phyloP scores from a whole-genome alignment of 257 asterid species.

The Schizonepeta tenuifolia region DNA sequence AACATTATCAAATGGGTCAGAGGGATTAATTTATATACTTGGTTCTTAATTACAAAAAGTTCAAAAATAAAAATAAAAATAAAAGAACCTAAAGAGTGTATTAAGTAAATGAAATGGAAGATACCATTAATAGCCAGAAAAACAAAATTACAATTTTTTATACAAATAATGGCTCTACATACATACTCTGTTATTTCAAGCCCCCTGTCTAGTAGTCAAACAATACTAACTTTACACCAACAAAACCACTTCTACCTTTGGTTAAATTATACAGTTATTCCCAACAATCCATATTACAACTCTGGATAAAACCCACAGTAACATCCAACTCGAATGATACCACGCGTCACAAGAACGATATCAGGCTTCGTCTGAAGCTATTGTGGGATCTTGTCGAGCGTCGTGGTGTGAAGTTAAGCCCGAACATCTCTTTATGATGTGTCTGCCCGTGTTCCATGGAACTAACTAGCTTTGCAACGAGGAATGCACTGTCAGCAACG shows the following conservation, averaged over 20 bases:
- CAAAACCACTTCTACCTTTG: constrained; percentile 20
- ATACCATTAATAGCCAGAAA: neutral
- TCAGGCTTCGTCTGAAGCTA: constrained; percentile 66
- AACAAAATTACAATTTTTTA: neutral
- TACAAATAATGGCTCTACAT: constrained; percentile 21
- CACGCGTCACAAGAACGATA: constrained; percentile 47
- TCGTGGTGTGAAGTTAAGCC: constrained; percentile 75
- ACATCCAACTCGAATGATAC: neutral
- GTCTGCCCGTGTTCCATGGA: constrained; percentile 59
- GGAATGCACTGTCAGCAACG: constrained; percentile 68
- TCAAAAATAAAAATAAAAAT: neutral
- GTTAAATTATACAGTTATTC: constrained; percentile 20
- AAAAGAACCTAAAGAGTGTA: neutral
- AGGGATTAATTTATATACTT: neutral
- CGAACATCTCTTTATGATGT: constrained; percentile 85
- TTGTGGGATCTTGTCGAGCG: constrained; percentile 44
- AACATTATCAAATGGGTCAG: no score
- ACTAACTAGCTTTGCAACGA: constrained; percentile 74
- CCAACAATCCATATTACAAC: constrained; percentile 26
- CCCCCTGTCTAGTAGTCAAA: constrained; percentile 19
- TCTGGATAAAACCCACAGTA: neutral
- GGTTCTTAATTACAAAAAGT: neutral
- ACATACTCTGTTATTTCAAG: constrained; percentile 19
- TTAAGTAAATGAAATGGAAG: neutral
- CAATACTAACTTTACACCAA: constrained; percentile 31